phyloP scores from a whole-genome alignment of 345 rosid species.

The Ricinus communis region DNA sequence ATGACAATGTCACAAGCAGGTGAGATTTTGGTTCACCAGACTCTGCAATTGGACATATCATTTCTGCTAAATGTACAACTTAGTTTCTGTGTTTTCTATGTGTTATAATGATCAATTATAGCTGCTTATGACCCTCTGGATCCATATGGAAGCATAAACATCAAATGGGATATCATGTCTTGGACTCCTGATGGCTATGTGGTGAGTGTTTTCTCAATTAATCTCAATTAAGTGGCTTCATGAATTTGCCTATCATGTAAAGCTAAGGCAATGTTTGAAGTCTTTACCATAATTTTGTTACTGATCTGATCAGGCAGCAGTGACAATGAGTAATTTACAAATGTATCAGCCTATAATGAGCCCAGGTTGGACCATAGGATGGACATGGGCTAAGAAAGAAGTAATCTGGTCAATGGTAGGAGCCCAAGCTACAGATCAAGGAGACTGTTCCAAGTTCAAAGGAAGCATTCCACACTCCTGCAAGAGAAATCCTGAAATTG shows the following conservation, averaged over 20 bases:
- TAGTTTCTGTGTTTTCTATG: no score
- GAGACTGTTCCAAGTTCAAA: constrained; percentile 76
- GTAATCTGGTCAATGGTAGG: constrained; percentile 74
- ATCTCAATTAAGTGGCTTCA: not conserved
- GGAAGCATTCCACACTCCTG: constrained; percentile 65
- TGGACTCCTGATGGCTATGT: constrained; percentile 44
- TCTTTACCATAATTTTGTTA: no score
- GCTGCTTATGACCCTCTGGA: constrained; percentile 30
- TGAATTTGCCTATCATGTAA: not conserved
- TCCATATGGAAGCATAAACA: constrained; percentile 27
- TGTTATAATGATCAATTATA: constrained; percentile 5
- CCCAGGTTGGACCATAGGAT: constrained; percentile 71
- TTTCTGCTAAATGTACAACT: no score
- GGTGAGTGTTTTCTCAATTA: constrained; percentile 18
- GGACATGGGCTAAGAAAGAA: constrained; percentile 78
- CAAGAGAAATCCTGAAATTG: constrained; percentile 43
- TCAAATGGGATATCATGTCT: constrained; percentile 33
- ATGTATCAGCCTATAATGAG: constrained; percentile 50
- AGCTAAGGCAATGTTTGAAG: no score
- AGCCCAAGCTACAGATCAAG: constrained; percentile 77
- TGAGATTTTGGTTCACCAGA: not conserved
- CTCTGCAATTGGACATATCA: no score
- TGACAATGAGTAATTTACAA: constrained; percentile 61
- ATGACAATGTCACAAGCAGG: not conserved
- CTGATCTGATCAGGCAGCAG: constrained; percentile 41